phyloP scores from a whole-genome alignment of 2,329 filamentous ascomycete species.

The Aspergillus pseudotamarii region DNA sequence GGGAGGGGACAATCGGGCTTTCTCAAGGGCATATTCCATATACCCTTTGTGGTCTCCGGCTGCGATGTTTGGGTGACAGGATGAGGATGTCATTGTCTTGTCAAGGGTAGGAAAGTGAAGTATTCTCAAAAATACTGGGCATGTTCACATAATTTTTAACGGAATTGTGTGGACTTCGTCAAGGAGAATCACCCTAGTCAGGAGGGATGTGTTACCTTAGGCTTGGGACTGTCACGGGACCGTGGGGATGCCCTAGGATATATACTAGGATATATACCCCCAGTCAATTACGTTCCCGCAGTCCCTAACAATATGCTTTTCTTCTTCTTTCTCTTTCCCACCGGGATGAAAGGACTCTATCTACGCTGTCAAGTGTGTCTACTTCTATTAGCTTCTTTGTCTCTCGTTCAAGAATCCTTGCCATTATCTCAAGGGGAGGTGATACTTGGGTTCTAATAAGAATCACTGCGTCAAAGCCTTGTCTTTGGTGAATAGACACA shows the following conservation, averaged over 20 bases:
- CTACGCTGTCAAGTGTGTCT: too few relatives aligned
- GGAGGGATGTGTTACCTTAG: not conserved
- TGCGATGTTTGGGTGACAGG: conserved; percentile 21
- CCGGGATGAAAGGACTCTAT: too few relatives aligned
- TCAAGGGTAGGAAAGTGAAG: not conserved
- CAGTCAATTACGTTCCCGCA: too few relatives aligned
- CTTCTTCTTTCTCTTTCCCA: too few relatives aligned
- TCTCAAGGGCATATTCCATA: conserved; percentile 43
- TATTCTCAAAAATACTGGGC: not conserved
- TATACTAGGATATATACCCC: too few relatives aligned
- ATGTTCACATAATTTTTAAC: not conserved
- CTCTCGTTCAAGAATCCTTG: too few relatives aligned
- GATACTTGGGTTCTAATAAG: too few relatives aligned
- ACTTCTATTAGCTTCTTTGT: too few relatives aligned
- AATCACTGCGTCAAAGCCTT: too few relatives aligned
- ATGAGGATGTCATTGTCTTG: not conserved
- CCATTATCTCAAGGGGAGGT: too few relatives aligned
- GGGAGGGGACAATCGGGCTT: conserved; percentile 43
- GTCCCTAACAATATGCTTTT: too few relatives aligned
- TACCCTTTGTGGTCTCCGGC: conserved; percentile 39
- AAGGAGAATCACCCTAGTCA: not conserved
- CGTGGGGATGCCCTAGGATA: not conserved
- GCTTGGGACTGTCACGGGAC: not conserved
- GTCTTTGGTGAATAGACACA: too few relatives aligned
- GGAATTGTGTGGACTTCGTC: not conserved